Evolutionary conservation across 345 rosid genomes (phyloP).

Genomic region (Eucalyptus cloeziana): DNA sequence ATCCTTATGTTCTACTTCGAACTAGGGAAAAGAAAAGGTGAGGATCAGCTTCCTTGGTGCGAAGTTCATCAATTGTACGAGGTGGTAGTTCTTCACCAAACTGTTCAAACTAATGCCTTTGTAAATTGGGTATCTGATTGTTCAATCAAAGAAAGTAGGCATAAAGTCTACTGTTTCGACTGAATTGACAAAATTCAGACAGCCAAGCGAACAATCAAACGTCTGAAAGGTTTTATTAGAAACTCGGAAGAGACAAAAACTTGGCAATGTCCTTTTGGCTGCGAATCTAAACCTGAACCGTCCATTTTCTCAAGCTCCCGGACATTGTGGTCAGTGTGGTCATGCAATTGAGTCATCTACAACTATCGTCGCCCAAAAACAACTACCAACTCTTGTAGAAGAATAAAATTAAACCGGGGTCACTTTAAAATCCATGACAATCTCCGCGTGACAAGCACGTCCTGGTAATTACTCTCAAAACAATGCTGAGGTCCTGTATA

Average conservation of each 20-base stretch:
- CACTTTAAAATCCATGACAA: not conserved
- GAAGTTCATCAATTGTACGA: not conserved
- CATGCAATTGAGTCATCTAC: not conserved
- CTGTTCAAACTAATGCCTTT: not conserved
- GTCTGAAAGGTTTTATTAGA: not conserved
- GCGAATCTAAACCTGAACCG: not conserved
- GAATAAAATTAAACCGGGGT: not conserved
- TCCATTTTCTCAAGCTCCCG: not conserved
- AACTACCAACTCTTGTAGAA: not conserved
- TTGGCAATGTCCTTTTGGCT: not conserved
- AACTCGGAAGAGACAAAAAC: not conserved
- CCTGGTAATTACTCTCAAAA: not conserved
- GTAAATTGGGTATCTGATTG: not conserved
- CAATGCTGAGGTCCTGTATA: not conserved
- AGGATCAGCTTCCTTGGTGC: not conserved
- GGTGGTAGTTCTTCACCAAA: not conserved
- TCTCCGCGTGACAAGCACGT: not conserved
- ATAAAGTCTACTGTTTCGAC: not conserved
- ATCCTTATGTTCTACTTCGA: not conserved
- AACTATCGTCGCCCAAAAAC: not conserved
- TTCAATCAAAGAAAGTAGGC: not conserved
- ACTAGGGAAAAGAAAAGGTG: not conserved
- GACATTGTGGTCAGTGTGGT: not conserved
- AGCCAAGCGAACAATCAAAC: not conserved
- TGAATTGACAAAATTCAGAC: not conserved